Evolutionary conservation across 2,329 filamentous ascomycete genomes (phyloP), one percentile per base, ranked within the genome.

Genomic region (Alternaria triticina): DNA sequence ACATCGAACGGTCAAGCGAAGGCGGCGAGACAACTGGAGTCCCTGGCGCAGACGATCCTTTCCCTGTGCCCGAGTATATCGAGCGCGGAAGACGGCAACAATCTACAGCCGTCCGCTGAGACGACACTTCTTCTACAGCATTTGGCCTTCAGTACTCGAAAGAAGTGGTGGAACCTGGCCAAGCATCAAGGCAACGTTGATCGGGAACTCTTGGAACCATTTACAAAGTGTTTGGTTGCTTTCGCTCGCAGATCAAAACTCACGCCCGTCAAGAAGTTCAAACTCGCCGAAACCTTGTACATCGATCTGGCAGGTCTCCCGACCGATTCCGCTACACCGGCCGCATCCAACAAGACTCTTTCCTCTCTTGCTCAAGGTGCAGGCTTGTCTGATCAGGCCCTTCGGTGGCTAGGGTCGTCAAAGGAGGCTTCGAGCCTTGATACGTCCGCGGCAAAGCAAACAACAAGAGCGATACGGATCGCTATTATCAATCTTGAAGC

Each of bases 1-100:
- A 76, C 81, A 4, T 80, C 85, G 15, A 83, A 86, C n/a, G 76
- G 82, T 27, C 73, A 72, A 11, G 80, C 82, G 8, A 93, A 91
- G 73, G 82, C 85, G 17, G 84, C 87, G 10, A 88, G 87, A 4
- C 90, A 93, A 65, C 80, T 94, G 17, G 90, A 93, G 54, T 85
- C 84, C 0, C 74, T 93, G 2, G 88, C 90, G 0, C 89, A 91
- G 68, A 84, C 84, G 3, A 80, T 94, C 0, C 81, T 94, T 1
- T 86, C 88, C 0, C 79, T 94, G 1, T 87, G 89, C 27, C 91
- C 91, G 1, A 90, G 87, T 70, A 82, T 91, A n/a, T 88, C 90
- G 2, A 82, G 83, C 52, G 85, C 87, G 10, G 87, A 90, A 44
- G 91, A 94, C 71, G 86, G 90, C 62, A 78, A 83, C 9, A 83